These are phyloP conservation scores for Globisporangium iwayamae DNA, from an alignment of 352 stramenopile species.

Conservation along the genomic window DNA sequence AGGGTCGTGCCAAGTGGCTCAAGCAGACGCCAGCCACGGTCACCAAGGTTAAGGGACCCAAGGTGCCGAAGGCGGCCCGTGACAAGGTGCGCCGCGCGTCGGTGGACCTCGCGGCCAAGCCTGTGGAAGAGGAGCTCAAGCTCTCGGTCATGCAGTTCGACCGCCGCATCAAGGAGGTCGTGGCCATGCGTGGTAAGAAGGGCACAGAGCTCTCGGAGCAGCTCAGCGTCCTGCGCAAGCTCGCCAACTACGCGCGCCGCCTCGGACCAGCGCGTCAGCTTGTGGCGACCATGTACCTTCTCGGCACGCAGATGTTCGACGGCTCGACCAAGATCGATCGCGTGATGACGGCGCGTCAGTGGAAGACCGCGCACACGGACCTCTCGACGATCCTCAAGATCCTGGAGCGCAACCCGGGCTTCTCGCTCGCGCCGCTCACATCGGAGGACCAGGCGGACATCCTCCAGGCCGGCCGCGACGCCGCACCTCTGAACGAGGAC, in stretches of 20 bases:
- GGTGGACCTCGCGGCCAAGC: slow-evolving; percentile 44
- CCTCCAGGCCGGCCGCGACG: slow-evolving; percentile 64
- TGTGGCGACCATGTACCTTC: slow-evolving; percentile 77
- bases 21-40: slow-evolving; percentile 84
- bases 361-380: slow-evolving; percentile 67
- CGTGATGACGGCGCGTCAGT: slow-evolving; percentile 76
- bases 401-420: slow-evolving; percentile 81
- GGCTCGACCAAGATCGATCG: slow-evolving; percentile 83
- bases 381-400: slow-evolving; percentile 67
- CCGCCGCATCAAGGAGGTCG: slow-evolving; percentile 79
- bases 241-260: slow-evolving; percentile 74
- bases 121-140: slow-evolving; percentile 80
- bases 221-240: slow-evolving; percentile 64
- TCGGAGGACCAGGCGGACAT: slow-evolving; percentile 87
- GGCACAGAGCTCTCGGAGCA: slow-evolving; percentile 74
- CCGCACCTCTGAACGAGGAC: slow-evolving; percentile 62
- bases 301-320: slow-evolving; percentile 81
- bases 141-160: slow-evolving; percentile 77
- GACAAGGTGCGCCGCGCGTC: slow-evolving; percentile 53
- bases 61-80: slow-evolving; percentile 38
- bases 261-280: slow-evolving; percentile 74
- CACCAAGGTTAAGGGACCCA: slow-evolving; percentile 50
- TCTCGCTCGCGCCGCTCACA: slow-evolving; percentile 62
- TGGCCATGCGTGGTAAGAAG: slow-evolving; percentile 82
- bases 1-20: slow-evolving; percentile 94